phyloP scores from a whole-genome alignment of 2,329 filamentous ascomycete species.

The Cladosporium cucumerinum region DNA sequence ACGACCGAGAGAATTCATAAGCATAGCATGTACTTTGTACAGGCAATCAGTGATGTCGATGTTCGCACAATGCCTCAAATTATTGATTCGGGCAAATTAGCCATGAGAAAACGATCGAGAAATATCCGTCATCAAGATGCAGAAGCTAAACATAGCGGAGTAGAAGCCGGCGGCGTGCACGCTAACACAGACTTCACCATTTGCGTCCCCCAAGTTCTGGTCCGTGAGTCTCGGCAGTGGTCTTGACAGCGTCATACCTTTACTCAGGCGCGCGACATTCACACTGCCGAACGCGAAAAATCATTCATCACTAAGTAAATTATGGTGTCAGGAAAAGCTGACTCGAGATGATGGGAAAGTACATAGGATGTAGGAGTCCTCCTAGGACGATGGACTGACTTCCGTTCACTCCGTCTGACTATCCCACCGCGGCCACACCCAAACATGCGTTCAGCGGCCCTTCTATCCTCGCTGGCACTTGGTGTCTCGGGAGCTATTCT shows the following conservation, averaged over 20 bases:
- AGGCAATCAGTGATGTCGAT: background rate
- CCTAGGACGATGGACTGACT: background rate
- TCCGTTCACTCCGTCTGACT: background rate
- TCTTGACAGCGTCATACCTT: background rate
- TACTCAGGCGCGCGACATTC: background rate
- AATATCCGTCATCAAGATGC: background rate
- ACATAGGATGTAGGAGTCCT: background rate
- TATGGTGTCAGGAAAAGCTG: background rate
- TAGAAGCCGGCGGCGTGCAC: background rate
- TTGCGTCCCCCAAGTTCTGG: background rate
- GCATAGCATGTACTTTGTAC: background rate
- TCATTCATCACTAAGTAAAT: background rate
- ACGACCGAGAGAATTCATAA: background rate
- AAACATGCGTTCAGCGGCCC: conserved; percentile 6
- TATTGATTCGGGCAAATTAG: background rate
- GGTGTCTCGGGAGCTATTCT: conserved; percentile 12
- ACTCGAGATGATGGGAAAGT: background rate
- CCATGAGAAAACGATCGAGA: background rate
- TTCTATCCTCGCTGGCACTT: conserved; percentile 3
- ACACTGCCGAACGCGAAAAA: background rate
- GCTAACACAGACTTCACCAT: conserved; percentile 5
- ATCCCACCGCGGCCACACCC: background rate
- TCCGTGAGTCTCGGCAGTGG: conserved; percentile 3
- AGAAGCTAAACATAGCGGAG: background rate
- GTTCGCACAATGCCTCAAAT: background rate